phyloP scores from a whole-genome alignment of 768 basidiomycete species.

The Mycena albidolilacea region DNA sequence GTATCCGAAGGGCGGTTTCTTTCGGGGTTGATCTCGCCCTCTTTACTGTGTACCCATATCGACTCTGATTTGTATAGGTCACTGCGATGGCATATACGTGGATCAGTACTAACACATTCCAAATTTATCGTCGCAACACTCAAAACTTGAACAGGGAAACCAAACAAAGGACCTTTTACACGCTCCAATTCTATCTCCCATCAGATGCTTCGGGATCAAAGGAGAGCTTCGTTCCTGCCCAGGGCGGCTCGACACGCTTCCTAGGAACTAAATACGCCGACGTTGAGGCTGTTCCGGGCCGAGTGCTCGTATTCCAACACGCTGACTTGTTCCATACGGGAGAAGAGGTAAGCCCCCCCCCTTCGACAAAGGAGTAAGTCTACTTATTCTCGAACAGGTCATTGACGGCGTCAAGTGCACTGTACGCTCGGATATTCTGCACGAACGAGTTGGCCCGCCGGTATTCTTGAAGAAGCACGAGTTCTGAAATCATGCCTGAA shows the following conservation, averaged over 20 bases:
- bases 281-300: slow-evolving; percentile 33
- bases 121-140: neutral
- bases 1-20: slow-evolving; percentile 35
- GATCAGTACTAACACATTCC: neutral
- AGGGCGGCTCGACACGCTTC: slow-evolving; percentile 38
- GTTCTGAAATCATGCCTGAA: neutral
- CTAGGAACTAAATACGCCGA: slow-evolving; percentile 24
- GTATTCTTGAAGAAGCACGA: neutral
- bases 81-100: slow-evolving; percentile 9
- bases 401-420: slow-evolving; percentile 32
- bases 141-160: slow-evolving; percentile 7
- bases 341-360: slow-evolving; percentile 15
- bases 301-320: slow-evolving; percentile 37
- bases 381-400: slow-evolving; percentile 4
- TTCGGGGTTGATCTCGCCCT: slow-evolving; percentile 4
- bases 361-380: neutral
- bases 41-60: neutral
- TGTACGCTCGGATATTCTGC: slow-evolving; percentile 35
- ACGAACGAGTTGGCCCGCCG: slow-evolving; percentile 34
- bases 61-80: neutral
- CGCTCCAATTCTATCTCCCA: slow-evolving; percentile 39
- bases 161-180: slow-evolving; percentile 34
- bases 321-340: slow-evolving; percentile 30
- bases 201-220: slow-evolving; percentile 29
- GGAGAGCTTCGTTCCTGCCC: slow-evolving; percentile 27